These are phyloP conservation scores for Trypanosoma melophagium DNA, from an alignment of 208 protist species.

Conservation along the genomic window DNA sequence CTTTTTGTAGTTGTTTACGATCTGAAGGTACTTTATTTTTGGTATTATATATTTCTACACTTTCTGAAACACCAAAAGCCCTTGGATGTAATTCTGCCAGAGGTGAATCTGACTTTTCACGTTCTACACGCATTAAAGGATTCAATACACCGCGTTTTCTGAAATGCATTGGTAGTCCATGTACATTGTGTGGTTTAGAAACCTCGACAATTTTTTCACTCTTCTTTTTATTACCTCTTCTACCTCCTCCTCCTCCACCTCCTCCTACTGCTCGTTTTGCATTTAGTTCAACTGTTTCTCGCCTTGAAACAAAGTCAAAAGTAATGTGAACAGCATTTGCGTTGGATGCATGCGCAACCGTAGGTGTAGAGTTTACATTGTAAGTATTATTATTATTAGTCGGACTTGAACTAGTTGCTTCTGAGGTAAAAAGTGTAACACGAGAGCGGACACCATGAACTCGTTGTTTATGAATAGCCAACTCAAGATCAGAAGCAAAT, in stretches of 20 bases:
- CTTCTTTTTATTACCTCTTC: conserved; percentile 4
- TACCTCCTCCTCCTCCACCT: conserved; percentile 9
- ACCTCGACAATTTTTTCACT: background rate
- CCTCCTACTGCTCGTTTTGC: conserved; percentile 27
- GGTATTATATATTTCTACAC: conserved; percentile 32
- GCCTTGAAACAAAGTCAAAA: conserved; percentile 71
- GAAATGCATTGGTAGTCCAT: conserved; percentile 59
- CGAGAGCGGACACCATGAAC: conserved; percentile 61
- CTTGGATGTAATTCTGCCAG: background rate
- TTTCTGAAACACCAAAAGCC: conserved; percentile 50
- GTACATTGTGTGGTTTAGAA: conserved; percentile 22
- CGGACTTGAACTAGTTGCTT: background rate
- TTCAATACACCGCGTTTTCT: conserved; percentile 19
- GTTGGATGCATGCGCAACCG: conserved; percentile 39
- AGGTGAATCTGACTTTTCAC: background rate
- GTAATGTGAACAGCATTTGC: conserved; percentile 72
- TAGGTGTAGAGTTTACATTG: no score
- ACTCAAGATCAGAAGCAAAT: conserved; percentile 80
- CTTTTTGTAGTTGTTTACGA: conserved; percentile 32
- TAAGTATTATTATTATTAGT: background rate
- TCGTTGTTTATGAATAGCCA: conserved; percentile 77
- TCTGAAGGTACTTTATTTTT: conserved; percentile 43
- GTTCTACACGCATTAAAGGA: conserved; percentile 23
- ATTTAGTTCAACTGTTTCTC: conserved; percentile 63
- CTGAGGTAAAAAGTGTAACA: conserved; percentile 17